Conservation (phyloP, 805 yeast genomes). For the Yarrowia bubula region DNA sequence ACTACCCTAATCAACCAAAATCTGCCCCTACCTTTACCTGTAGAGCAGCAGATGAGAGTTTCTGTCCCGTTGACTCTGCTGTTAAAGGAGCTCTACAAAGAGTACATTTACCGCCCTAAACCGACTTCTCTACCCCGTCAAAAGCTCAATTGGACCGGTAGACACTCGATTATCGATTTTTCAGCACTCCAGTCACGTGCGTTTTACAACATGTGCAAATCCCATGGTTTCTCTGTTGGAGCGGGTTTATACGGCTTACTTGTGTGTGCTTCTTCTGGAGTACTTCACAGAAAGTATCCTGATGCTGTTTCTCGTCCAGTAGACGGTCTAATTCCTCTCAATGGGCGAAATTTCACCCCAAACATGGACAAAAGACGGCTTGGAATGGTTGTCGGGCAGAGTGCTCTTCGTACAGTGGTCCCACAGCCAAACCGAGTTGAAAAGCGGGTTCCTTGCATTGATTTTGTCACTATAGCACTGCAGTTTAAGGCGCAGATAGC, state of each 20-base stretch:
- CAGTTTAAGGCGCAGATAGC: not conserved
- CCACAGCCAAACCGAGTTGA: not conserved
- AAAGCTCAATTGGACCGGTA: not conserved
- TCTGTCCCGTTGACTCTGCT: not conserved
- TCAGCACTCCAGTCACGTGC: not conserved
- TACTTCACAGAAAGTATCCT: constrained; percentile 1
- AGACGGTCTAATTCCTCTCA: not conserved
- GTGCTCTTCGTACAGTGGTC: not conserved
- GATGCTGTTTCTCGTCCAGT: not conserved
- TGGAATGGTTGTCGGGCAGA: not conserved
- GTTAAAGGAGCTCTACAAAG: not conserved
- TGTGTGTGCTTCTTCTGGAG: not conserved
- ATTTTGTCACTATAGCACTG: not conserved
- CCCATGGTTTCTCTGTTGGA: not conserved
- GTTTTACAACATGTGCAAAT: not conserved
- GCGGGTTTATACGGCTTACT: not conserved
- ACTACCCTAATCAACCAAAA: not conserved
- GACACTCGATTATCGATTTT: not conserved
- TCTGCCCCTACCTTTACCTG: not conserved
- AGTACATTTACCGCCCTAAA: not conserved
- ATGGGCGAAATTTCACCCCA: constrained; percentile 1
- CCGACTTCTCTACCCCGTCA: not conserved
- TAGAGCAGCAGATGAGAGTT: not conserved
- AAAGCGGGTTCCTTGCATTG: not conserved
- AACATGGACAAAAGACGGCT: not conserved